These are phyloP conservation scores for Lactifluus volemus DNA, from an alignment of 768 basidiomycete species.

Conservation along the genomic window DNA sequence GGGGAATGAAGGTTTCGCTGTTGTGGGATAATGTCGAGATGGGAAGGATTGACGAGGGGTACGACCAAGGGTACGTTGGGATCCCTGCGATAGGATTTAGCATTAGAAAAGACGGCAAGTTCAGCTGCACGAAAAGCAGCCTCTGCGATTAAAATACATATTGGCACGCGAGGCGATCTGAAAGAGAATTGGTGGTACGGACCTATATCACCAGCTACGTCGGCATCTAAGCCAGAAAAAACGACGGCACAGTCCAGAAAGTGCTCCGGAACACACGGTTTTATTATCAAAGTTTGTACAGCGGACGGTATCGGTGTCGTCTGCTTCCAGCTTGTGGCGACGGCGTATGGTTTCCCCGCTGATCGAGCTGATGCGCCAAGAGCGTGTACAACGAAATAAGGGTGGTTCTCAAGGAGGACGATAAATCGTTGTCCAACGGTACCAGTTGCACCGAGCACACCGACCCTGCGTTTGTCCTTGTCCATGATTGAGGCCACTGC, in stretches of 20 bases:
- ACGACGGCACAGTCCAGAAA: slow-evolving; percentile 79
- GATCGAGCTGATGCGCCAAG: slow-evolving; percentile 87
- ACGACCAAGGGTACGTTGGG: slow-evolving; percentile 92
- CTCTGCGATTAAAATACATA: slow-evolving; percentile 43
- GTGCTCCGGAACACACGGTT: slow-evolving; percentile 66
- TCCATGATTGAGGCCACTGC: no score
- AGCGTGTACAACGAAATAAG: slow-evolving; percentile 80
- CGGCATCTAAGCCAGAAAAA: slow-evolving; percentile 94
- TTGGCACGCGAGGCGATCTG: not conserved
- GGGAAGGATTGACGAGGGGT: slow-evolving; percentile 86
- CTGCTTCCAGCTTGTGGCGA: slow-evolving; percentile 86
- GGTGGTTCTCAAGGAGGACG: slow-evolving; percentile 75
- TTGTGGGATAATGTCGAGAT: slow-evolving; percentile 75
- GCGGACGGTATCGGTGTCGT: slow-evolving; percentile 56
- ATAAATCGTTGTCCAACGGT: slow-evolving; percentile 97
- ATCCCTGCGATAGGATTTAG: slow-evolving; percentile 93
- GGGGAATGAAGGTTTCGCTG: slow-evolving; percentile 66
- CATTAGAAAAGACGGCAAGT: slow-evolving; percentile 89
- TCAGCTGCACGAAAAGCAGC: slow-evolving; percentile 78
- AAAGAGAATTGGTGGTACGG: slow-evolving; percentile 22
- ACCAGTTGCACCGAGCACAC: slow-evolving; percentile 82
- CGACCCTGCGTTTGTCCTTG: slow-evolving; percentile 37
- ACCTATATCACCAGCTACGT: slow-evolving; percentile 96
- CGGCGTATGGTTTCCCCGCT: slow-evolving; percentile 70
- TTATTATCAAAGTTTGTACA: slow-evolving; percentile 58